Conservation (phyloP, 2,329 filamentous ascomycete species). For the Colletotrichum sp. region DNA sequence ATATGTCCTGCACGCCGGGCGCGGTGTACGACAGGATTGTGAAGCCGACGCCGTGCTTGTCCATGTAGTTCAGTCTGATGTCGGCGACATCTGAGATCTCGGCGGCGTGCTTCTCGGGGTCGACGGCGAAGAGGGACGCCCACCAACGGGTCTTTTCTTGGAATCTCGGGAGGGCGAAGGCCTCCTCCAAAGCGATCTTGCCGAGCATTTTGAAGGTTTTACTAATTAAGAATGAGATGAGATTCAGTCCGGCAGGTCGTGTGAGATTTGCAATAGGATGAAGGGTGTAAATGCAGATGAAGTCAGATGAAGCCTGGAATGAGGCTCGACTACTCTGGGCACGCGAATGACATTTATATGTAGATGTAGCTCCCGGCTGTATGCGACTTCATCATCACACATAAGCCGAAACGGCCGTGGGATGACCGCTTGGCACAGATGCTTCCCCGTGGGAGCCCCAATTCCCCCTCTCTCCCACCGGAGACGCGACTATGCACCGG, state of each 20-base stretch:
- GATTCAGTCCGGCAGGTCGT: neutral
- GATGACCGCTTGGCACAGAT: neutral
- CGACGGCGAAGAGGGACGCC: conserved; percentile 16
- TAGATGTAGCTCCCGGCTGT: neutral
- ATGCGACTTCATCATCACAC: neutral
- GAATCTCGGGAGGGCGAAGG: conserved; percentile 55
- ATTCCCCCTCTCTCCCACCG: neutral
- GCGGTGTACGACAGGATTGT: conserved; percentile 53
- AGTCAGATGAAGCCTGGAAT: neutral
- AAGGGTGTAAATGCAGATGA: neutral
- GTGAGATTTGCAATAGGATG: neutral
- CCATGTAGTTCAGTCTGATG: conserved; percentile 29
- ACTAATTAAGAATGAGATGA: neutral
- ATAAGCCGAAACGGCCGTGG: neutral
- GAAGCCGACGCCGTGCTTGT: conserved; percentile 52
- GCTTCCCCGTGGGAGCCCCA: neutral
- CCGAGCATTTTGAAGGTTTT: conserved; percentile 50
- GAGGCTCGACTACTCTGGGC: neutral
- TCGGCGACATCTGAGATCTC: conserved; percentile 52
- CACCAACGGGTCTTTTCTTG: conserved; percentile 28
- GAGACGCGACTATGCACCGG: neutral
- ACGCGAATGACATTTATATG: neutral
- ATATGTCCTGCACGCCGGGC: conserved; percentile 52
- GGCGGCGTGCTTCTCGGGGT: neutral
- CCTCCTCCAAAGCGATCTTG: conserved; percentile 68